Evolutionary conservation across 1,284 basidiomycete species (phyloP).

Genomic region (Heterobasidion annosum): DNA sequence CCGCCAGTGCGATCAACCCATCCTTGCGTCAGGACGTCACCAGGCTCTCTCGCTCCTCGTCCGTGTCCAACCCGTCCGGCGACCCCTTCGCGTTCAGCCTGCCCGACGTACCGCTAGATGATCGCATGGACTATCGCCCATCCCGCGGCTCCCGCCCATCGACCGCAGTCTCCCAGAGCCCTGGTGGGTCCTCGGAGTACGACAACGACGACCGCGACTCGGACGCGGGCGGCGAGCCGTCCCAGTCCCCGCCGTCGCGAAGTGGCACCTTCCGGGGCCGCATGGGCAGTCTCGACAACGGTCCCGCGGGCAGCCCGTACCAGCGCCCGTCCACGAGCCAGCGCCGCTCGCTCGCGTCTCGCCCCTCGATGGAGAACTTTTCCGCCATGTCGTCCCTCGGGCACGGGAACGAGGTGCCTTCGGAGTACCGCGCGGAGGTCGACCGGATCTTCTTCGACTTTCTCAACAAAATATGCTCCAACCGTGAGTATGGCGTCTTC

Average conservation of each 20-base stretch:
- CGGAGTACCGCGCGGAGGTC: slow-evolving; percentile 75
- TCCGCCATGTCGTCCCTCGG: slow-evolving; percentile 10
- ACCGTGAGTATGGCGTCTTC: slow-evolving; percentile 48
- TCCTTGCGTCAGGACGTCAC: slow-evolving; percentile 16
- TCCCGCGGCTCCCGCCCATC: slow-evolving; percentile 17
- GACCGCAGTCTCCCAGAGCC: slow-evolving; percentile 20
- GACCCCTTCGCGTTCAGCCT: slow-evolving; percentile 37
- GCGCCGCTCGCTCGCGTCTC: slow-evolving; percentile 14
- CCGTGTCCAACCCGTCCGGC: slow-evolving; percentile 32
- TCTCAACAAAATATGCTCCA: slow-evolving; percentile 84
- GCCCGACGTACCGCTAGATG: slow-evolving; percentile 17
- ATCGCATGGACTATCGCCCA: slow-evolving; percentile 12
- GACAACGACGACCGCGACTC: slow-evolving; percentile 26
- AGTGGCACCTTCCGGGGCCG: slow-evolving; percentile 14
- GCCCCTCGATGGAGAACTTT: slow-evolving; percentile 22
- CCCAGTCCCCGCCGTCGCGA: slow-evolving; percentile 9
- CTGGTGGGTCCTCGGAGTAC: slow-evolving; percentile 21
- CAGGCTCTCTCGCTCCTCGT: slow-evolving; percentile 43
- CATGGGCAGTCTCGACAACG: slow-evolving; percentile 12
- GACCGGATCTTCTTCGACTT: slow-evolving; percentile 92
- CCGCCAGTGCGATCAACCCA: slow-evolving; percentile 5
- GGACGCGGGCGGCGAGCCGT: slow-evolving; percentile 13
- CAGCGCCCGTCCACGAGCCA: slow-evolving; percentile 8
- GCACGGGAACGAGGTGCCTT: slow-evolving; percentile 61
- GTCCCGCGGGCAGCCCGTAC: background rate